Conservation (phyloP, 2,329 filamentous ascomycete species). For the Dactylellina sp. region DNA sequence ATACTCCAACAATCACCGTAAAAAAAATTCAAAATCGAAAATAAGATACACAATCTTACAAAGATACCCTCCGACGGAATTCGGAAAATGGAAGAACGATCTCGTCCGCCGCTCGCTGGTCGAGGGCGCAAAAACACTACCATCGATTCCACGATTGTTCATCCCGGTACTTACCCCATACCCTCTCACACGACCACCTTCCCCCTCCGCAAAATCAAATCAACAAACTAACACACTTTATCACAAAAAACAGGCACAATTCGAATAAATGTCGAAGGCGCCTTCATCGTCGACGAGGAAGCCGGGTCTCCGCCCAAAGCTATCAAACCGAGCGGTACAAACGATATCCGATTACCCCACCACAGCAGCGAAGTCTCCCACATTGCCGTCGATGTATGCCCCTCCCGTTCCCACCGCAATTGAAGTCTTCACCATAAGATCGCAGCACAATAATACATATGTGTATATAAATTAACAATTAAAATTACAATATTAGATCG, state of each 20-base stretch:
- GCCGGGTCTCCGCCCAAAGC: conserved; percentile 64
- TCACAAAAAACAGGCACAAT: too few species aligned
- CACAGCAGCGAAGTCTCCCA: conserved; percentile 96
- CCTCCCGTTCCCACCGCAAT: background rate
- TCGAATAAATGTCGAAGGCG: conserved; percentile 90
- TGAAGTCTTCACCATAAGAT: background rate
- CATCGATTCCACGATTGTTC: conserved; percentile 49
- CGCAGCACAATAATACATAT: too few species aligned
- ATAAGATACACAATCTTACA: too few species aligned
- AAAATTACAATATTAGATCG: conserved; percentile 73
- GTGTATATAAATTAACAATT: background rate
- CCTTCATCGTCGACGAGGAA: conserved; percentile 93
- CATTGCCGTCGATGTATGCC: conserved; percentile 89
- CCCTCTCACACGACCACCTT: background rate
- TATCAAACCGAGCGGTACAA: conserved; percentile 71
- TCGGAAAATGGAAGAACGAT: conserved; percentile 11
- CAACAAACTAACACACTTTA: too few species aligned
- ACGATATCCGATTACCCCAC: conserved; percentile 94
- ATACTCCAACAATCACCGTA: conserved; percentile 2
- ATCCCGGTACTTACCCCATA: conserved; percentile 23
- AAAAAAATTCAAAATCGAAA: background rate
- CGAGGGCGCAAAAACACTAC: conserved; percentile 52
- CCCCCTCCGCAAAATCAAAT: too few species aligned
- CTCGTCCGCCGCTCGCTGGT: conserved; percentile 42
- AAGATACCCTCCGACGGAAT: too few species aligned